Evolutionary conservation across 306 rosid species (phyloP).

Genomic region (Prunus fruticosa): DNA sequence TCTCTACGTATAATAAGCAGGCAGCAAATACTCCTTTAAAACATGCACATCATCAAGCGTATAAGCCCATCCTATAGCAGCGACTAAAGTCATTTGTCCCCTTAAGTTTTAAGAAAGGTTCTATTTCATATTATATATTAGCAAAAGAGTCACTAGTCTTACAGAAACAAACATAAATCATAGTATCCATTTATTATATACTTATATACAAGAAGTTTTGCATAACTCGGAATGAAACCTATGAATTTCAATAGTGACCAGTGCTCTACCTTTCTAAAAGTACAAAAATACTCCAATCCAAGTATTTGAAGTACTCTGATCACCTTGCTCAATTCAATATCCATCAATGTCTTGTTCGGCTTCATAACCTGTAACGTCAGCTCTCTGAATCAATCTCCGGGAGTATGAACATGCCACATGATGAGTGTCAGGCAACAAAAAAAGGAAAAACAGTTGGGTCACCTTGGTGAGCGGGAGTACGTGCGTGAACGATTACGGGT

Average conservation of each 20-base stretch:
- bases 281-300: constrained; percentile 18
- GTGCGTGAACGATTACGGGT: constrained; percentile 36
- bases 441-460: constrained; percentile 5
- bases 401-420: not conserved
- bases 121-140: not conserved
- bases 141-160: not conserved
- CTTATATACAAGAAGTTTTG: not conserved
- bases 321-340: not conserved
- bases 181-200: not conserved
- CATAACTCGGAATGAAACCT: not conserved
- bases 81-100: too few species aligned
- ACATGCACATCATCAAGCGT: too few species aligned
- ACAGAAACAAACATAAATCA: not conserved
- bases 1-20: too few species aligned
- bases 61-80: too few species aligned
- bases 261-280: not conserved
- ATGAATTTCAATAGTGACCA: not conserved
- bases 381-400: constrained; percentile 29
- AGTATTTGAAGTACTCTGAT: not conserved
- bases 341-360: constrained; percentile 61
- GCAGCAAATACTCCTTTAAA: too few species aligned
- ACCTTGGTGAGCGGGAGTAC: constrained; percentile 80
- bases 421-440: not conserved
- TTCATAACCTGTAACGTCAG: constrained; percentile 57
- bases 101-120: too few species aligned